Evolutionary conservation across 306 rosid species (phyloP).

Genomic region (Medicago arabica): DNA sequence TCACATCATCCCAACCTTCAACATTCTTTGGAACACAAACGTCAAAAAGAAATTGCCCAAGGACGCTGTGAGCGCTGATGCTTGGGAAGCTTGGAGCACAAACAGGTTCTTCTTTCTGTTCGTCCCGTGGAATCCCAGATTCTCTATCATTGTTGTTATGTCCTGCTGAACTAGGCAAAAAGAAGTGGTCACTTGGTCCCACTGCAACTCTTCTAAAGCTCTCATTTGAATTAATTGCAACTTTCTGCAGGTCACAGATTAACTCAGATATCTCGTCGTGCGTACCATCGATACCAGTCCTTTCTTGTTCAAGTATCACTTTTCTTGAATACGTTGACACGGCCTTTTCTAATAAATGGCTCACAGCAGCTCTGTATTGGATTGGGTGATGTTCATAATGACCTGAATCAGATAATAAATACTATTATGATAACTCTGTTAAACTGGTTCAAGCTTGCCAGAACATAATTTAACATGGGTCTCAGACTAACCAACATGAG

Average conservation of each 20-base stretch:
- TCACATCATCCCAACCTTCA: constrained; percentile 76
- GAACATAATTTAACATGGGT: constrained; percentile 17
- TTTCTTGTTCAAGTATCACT: constrained; percentile 56
- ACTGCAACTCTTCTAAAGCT: constrained; percentile 68
- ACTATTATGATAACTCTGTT: constrained; percentile 11
- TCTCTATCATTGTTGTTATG: constrained; percentile 50
- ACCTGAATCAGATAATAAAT: constrained; percentile 55
- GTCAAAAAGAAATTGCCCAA: constrained; percentile 83
- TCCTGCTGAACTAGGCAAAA: constrained; percentile 58
- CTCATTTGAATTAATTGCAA: constrained; percentile 62
- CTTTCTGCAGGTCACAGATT: constrained; percentile 58
- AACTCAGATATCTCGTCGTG: constrained; percentile 58
- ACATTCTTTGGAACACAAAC: constrained; percentile 81
- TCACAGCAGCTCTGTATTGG: constrained; percentile 81
- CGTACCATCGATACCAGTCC: constrained; percentile 50
- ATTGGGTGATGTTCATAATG: constrained; percentile 71
- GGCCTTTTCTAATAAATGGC: constrained; percentile 76
- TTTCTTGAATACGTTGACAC: constrained; percentile 57
- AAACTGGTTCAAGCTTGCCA: constrained; percentile 24
- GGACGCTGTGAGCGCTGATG: constrained; percentile 72
- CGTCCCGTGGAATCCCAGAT: constrained; percentile 55
- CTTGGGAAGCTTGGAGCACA: constrained; percentile 56
- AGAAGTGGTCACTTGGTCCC: constrained; percentile 62
- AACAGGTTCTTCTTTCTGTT: constrained; percentile 57
- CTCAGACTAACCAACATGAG: constrained; percentile 79